These are phyloP conservation scores for Clavispora fructus DNA, from an alignment of 805 yeast genomes.

Conservation along the genomic window DNA sequence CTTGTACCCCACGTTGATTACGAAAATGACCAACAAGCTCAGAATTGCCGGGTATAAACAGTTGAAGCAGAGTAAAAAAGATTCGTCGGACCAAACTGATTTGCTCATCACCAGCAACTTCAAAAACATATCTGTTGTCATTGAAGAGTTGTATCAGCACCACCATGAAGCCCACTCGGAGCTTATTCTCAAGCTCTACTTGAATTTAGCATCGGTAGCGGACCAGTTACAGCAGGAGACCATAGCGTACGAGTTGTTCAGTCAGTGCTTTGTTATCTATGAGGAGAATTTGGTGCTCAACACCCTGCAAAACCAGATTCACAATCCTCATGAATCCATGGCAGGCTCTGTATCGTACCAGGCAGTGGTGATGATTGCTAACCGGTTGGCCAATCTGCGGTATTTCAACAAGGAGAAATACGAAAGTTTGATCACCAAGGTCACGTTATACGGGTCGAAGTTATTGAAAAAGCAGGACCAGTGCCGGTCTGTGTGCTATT, in stretches of 20 bases:
- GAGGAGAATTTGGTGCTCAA: slow-evolving; percentile 49
- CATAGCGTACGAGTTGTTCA: slow-evolving; percentile 80
- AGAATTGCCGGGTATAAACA: slow-evolving; percentile 36
- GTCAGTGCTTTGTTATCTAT: slow-evolving; percentile 79
- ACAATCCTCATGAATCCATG: slow-evolving; percentile 34
- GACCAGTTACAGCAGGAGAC: slow-evolving; percentile 71
- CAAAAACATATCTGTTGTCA: slow-evolving; percentile 65
- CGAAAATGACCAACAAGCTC: slow-evolving; percentile 54
- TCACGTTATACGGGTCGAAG: slow-evolving; percentile 84
- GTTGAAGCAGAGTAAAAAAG: slow-evolving; percentile 22
- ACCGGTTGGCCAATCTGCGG: slow-evolving; percentile 39
- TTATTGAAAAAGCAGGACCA: slow-evolving; percentile 90
- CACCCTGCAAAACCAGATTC: slow-evolving; percentile 10
- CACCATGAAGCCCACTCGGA: slow-evolving; percentile 29
- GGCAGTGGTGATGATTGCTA: slow-evolving; percentile 41
- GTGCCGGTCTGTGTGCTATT: slow-evolving; percentile 81
- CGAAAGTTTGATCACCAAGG: slow-evolving; percentile 75
- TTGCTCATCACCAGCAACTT: slow-evolving; percentile 48
- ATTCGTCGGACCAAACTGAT: slow-evolving; percentile 18
- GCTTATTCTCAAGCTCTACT: slow-evolving; percentile 45
- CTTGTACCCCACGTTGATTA: slow-evolving; percentile 74
- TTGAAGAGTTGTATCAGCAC: slow-evolving; percentile 56
- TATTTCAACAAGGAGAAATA: slow-evolving; percentile 60
- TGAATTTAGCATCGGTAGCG: slow-evolving; percentile 68
- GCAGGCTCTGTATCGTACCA: slow-evolving; percentile 47